A percentile compares a stretch with the other conserved stretches of the same genome.
Evolutionary conservation across 1,139 yeast genomes (phyloP).

Genomic region (Yamadazyma oceani): DNA sequence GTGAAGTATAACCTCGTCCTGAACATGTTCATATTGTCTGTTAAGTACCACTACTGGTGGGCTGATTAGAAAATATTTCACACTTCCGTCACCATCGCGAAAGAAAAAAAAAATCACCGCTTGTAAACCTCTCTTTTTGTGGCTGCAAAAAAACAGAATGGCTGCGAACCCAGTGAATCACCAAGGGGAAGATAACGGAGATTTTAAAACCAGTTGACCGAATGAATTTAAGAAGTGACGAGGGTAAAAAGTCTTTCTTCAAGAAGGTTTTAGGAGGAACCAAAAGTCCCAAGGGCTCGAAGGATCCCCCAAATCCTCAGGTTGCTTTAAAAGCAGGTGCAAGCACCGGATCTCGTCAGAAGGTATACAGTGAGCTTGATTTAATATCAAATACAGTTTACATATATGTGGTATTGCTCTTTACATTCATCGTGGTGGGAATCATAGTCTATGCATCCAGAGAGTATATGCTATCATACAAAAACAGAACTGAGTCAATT

Average conservation of each 20-base stretch:
- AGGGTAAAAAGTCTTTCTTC: too few species aligned
- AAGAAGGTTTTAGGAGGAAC: too few species aligned
- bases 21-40: constrained; percentile 10
- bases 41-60: not conserved
- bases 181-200: too few species aligned
- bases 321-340: too few species aligned
- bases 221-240: too few species aligned
- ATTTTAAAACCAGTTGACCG: too few species aligned
- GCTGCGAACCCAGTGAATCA: too few species aligned
- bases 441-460: constrained; percentile 26
- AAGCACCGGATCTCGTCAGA: not conserved
- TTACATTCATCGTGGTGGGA: constrained; percentile 22
- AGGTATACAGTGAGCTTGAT: constrained; percentile 13
- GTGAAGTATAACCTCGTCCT: constrained; percentile 14
- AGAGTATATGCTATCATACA: constrained; percentile 25
- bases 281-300: too few species aligned
- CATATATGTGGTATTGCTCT: constrained; percentile 26
- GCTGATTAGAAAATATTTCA: not conserved
- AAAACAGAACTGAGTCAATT: constrained; percentile 8
- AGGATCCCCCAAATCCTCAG: too few species aligned
- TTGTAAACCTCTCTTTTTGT: not conserved
- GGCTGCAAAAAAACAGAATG: constrained; percentile 3
- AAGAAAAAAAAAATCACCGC: too few species aligned
- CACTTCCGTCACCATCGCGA: too few species aligned
- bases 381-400: constrained; percentile 31